These are phyloP conservation scores for Psilocybe cyanescens DNA, from an alignment of 768 basidiomycete genomes.

Conservation along the genomic window DNA sequence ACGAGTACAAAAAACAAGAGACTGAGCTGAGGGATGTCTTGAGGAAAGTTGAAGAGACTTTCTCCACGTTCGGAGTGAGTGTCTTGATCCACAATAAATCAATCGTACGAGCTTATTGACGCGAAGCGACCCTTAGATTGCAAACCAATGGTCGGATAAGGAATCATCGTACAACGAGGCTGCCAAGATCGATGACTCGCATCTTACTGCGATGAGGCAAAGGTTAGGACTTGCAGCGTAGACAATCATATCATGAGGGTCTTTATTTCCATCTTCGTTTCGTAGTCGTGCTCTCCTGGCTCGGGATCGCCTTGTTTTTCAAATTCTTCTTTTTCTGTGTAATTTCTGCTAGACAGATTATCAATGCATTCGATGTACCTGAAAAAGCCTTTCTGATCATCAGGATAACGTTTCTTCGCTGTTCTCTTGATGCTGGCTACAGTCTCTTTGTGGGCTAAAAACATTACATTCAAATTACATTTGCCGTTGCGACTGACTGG, in stretches of 20 bases:
- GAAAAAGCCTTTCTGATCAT: no score
- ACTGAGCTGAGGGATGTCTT: background rate
- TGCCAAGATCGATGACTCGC: constrained; percentile 11
- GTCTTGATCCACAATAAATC: background rate
- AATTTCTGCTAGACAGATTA: no score
- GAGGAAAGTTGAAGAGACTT: constrained; percentile 3
- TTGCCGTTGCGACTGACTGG: no score
- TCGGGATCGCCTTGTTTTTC: background rate
- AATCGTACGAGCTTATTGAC: background rate
- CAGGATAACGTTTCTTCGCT: no score
- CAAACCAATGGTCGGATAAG: constrained; percentile 5
- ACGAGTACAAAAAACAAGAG: constrained; percentile 8
- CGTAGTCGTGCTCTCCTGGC: background rate
- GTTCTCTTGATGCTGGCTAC: no score
- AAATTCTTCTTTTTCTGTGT: no score
- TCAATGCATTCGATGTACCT: no score
- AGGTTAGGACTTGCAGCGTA: background rate
- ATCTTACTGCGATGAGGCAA: constrained; percentile 12
- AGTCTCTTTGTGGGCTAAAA: no score
- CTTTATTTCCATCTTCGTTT: no score
- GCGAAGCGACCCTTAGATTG: background rate
- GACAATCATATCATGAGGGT: no score
- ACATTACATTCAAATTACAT: no score
- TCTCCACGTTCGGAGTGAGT: constrained; percentile 6
- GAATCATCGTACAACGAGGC: constrained; percentile 4